Evolutionary conservation across 164 flowering plant genomes (phyloP).

Genomic region (Magnolia officinalis): DNA sequence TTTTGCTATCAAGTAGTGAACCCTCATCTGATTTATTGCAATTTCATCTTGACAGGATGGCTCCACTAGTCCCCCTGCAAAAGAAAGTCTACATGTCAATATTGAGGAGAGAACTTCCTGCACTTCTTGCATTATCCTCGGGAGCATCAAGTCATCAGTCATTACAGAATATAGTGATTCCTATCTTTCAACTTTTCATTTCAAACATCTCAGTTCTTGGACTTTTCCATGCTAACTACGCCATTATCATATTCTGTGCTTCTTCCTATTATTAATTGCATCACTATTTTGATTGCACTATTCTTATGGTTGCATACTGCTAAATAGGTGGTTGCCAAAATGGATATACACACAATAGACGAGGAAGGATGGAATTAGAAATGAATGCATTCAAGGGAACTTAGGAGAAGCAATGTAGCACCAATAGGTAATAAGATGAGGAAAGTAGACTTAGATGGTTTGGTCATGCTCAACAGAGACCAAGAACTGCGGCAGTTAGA

Average conservation of each 20-base stretch:
- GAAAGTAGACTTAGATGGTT: no score
- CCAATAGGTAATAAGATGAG: no score
- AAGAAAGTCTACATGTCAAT: constrained; percentile 81
- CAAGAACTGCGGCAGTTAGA: no score
- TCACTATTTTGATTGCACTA: neutral
- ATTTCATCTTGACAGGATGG: constrained; percentile 52
- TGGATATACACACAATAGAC: neutral
- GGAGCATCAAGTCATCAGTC: constrained; percentile 65
- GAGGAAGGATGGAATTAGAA: no score
- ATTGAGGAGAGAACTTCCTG: constrained; percentile 82
- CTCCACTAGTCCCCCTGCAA: constrained; percentile 68
- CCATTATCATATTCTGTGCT: neutral
- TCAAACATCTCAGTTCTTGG: neutral
- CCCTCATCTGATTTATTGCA: neutral
- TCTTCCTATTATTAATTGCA: neutral
- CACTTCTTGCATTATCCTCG: constrained; percentile 69
- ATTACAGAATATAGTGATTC: constrained; percentile 71
- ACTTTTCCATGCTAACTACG: no score
- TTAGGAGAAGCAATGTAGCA: neutral
- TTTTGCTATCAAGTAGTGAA: neutral
- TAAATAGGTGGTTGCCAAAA: constrained; percentile 1
- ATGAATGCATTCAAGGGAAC: no score
- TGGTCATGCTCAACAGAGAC: no score
- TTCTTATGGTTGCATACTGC: neutral
- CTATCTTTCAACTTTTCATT: constrained; percentile 5